These are phyloP conservation scores for Sordaria brevicollis DNA, from an alignment of 495 filamentous ascomycete genomes.

Conservation along the genomic window DNA sequence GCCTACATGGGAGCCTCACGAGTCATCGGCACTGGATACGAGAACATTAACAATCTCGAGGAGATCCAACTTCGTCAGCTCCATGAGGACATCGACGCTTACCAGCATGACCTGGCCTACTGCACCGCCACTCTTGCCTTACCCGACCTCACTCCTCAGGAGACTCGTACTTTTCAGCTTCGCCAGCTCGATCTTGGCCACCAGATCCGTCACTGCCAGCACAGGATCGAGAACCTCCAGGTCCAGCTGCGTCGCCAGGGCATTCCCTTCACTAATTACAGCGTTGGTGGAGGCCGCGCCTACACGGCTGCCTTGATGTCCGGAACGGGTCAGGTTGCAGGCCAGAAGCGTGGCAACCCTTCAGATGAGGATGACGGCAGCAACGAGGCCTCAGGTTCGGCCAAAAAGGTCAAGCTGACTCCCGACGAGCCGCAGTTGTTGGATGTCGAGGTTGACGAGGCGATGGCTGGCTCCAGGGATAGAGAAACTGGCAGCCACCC, in stretches of 20 bases:
- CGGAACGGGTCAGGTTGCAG: not conserved
- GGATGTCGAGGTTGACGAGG: not conserved
- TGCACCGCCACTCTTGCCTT: constrained; percentile 23
- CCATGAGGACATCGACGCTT: constrained; percentile 31
- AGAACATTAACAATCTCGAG: constrained; percentile 17
- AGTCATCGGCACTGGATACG: not conserved
- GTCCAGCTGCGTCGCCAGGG: constrained; percentile 6
- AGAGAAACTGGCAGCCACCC: not conserved
- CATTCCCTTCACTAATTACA: not conserved
- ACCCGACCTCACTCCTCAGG: constrained; percentile 29
- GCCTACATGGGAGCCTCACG: not conserved
- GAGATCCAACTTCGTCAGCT: constrained; percentile 32
- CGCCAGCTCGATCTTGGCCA: constrained; percentile 31
- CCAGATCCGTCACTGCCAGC: constrained; percentile 31
- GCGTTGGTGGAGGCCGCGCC: not conserved
- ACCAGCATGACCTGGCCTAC: constrained; percentile 29
- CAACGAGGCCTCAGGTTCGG: not conserved
- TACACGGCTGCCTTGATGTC: not conserved
- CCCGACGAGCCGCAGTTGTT: not conserved
- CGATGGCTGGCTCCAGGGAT: not conserved
- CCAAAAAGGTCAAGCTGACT: not conserved
- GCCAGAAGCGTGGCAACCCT: not conserved
- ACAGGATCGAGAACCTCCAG: constrained; percentile 26
- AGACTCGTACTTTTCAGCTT: constrained; percentile 28
- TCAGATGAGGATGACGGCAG: not conserved